Conservation (phyloP, 352 stramenopile genomes). For the Aphanomyces astaci region DNA sequence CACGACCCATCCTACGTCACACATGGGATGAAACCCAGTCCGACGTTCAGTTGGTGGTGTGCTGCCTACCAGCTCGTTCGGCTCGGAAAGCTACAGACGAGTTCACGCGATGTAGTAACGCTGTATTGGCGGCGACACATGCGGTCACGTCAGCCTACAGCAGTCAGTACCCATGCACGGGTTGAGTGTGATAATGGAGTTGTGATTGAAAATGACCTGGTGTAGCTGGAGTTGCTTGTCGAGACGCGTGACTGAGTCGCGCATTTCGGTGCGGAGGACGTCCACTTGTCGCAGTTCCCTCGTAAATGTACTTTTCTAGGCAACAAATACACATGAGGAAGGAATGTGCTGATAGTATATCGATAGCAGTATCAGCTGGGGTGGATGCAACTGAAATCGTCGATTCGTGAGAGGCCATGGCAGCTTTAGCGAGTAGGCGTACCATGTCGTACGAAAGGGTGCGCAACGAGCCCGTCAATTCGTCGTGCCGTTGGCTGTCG, state of each 20-base stretch:
- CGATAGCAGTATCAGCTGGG: background rate
- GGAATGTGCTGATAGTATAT: background rate
- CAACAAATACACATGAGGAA: background rate
- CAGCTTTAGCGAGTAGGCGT: too few species aligned
- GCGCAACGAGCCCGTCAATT: background rate
- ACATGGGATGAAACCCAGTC: too few species aligned
- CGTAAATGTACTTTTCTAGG: slow-evolving; percentile 6
- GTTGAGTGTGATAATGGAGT: background rate
- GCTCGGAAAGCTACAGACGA: background rate
- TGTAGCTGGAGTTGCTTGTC: slow-evolving; percentile 2
- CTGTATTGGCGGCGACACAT: background rate
- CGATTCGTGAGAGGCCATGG: too few species aligned
- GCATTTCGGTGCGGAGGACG: background rate
- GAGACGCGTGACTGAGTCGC: background rate
- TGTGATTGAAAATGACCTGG: background rate
- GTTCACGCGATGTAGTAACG: background rate
- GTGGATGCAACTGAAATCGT: too few species aligned
- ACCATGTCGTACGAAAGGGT: slow-evolving; percentile 15
- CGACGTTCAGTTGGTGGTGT: too few species aligned
- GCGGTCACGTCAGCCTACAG: background rate
- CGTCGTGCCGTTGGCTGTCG: background rate
- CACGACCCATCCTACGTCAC: background rate
- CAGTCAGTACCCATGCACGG: background rate
- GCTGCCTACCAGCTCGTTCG: background rate
- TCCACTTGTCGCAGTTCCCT: slow-evolving; percentile 11